Evolutionary conservation across 768 basidiomycete genomes (phyloP).

Genomic region (Suillus discolor): DNA sequence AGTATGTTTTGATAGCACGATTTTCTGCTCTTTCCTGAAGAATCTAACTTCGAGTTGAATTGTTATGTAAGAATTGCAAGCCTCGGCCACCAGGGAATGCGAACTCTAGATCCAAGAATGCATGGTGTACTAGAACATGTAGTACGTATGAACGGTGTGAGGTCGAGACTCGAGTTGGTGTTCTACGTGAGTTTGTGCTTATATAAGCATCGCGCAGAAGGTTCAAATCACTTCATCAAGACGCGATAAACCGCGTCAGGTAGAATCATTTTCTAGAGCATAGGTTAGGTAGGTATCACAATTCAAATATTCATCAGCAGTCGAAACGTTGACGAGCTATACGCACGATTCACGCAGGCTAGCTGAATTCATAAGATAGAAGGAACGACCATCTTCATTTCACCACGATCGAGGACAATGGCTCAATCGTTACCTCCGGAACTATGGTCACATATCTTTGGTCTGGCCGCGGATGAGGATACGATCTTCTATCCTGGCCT

Average conservation of each 20-base stretch:
- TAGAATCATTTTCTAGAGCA: neutral
- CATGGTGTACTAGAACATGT: neutral
- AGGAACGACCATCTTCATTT: neutral
- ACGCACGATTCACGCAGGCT: neutral
- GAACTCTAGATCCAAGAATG: neutral
- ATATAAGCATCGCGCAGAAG: neutral
- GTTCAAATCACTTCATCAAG: neutral
- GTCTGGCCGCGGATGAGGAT: conserved; percentile 71
- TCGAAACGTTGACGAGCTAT: neutral
- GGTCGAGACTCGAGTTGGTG: no score
- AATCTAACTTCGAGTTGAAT: neutral
- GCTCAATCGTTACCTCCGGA: conserved; percentile 60
- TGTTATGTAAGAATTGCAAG: neutral
- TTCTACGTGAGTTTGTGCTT: neutral
- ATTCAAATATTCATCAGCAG: neutral
- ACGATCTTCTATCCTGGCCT: conserved; percentile 62
- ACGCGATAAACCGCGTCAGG: neutral
- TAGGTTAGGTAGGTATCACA: neutral
- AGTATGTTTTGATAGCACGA: neutral
- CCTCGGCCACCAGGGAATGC: neutral
- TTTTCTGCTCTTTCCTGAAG: neutral
- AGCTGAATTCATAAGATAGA: neutral
- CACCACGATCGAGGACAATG: conserved; percentile 15
- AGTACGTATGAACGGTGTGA: neutral
- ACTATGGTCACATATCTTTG: conserved; percentile 70